These are phyloP conservation scores for Heteromeles arbutifolia DNA, from an alignment of 306 rosid genomes.

Conservation along the genomic window DNA sequence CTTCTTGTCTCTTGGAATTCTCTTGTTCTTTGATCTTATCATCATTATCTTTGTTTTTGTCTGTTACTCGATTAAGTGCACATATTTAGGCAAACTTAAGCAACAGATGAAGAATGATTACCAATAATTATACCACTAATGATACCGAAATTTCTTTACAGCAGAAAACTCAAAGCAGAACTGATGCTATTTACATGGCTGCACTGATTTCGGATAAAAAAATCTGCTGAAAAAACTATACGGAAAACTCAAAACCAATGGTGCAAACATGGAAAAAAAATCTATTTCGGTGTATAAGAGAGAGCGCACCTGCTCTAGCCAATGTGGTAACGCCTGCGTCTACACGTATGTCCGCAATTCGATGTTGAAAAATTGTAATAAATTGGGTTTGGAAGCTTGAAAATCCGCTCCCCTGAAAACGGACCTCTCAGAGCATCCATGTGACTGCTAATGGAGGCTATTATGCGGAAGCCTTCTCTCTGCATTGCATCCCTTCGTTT, in stretches of 20 bases:
- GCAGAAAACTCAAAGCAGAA: neutral
- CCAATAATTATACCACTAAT: neutral
- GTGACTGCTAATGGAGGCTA: constrained; percentile 52
- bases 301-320: neutral
- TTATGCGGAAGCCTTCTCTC: constrained; percentile 41
- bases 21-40: neutral
- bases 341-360: neutral
- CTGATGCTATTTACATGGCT: neutral
- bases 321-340: neutral
- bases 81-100: neutral
- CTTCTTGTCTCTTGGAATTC: neutral
- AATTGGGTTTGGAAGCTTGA: constrained; percentile 58
- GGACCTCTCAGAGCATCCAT: constrained; percentile 42
- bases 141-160: neutral
- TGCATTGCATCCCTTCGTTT: constrained; percentile 35
- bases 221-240: neutral
- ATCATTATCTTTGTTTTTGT: too few relatives aligned
- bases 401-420: constrained; percentile 24
- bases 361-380: constrained; percentile 33
- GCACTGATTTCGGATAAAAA: neutral
- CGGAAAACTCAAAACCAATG: neutral
- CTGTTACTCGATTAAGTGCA: neutral
- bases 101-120: neutral
- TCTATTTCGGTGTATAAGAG: neutral
- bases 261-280: neutral